Conservation (phyloP, 495 filamentous ascomycete genomes). For the Sabuloglossum arenarium region DNA sequence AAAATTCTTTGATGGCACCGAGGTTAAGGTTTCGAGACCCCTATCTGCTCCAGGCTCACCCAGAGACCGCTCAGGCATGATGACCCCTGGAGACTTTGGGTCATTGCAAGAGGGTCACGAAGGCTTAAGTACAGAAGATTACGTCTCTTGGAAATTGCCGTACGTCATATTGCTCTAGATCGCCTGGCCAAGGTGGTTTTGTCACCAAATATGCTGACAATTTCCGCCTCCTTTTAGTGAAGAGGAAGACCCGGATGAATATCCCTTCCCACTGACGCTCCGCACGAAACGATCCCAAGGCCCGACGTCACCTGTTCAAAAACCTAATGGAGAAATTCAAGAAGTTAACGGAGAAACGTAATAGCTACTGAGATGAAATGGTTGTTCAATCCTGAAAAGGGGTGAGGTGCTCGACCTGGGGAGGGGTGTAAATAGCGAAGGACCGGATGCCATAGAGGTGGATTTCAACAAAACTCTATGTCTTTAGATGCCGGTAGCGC, state of each 20-base stretch:
- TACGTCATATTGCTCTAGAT: constrained; percentile 29
- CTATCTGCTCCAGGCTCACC: constrained; percentile 88
- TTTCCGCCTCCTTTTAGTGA: constrained; percentile 34
- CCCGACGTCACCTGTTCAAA: background rate
- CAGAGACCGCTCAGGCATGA: constrained; percentile 80
- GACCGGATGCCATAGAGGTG: background rate
- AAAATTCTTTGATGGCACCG: constrained; percentile 70
- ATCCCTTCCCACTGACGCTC: constrained; percentile 77
- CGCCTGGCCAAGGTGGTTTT: background rate
- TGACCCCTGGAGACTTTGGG: constrained; percentile 97
- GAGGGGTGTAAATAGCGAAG: background rate
- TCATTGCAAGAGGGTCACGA: constrained; percentile 87
- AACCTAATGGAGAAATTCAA: background rate
- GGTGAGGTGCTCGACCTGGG: too few relatives aligned
- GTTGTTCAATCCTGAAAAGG: background rate
- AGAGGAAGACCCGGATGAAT: constrained; percentile 89
- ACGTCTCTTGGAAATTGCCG: constrained; percentile 94
- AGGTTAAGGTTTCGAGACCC: constrained; percentile 82
- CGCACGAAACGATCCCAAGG: constrained; percentile 11
- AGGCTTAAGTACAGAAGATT: constrained; percentile 88
- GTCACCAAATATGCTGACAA: constrained; percentile 8
- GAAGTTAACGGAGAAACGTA: background rate
- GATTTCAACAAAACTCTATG: too few relatives aligned
- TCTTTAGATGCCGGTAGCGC: too few relatives aligned
- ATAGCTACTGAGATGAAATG: background rate